These are phyloP conservation scores for Ophiostoma sp. DNA, from an alignment of 2,329 filamentous ascomycete species.

Conservation along the genomic window DNA sequence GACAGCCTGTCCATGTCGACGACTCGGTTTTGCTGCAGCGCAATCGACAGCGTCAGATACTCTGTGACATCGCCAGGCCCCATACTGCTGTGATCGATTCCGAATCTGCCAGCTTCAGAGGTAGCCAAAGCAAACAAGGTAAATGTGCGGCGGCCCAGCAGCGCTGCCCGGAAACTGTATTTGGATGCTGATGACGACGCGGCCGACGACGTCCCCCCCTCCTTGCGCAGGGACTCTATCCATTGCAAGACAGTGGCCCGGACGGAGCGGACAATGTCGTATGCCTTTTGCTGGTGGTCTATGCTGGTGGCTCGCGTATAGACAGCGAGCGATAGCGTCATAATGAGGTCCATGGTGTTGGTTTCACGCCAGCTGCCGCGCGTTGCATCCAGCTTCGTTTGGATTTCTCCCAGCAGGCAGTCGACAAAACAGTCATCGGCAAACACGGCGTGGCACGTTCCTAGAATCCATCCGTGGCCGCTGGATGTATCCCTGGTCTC, in stretches of 20 bases:
- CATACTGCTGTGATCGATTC: not conserved
- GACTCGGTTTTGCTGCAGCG: not conserved
- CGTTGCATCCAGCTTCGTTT: constrained; percentile 40
- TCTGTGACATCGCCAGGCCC: not conserved
- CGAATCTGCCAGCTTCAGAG: not conserved
- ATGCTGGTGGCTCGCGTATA: not conserved
- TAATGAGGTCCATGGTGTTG: constrained; percentile 51
- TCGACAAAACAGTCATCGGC: constrained; percentile 45
- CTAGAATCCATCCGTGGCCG: constrained; percentile 29
- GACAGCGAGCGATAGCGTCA: constrained; percentile 44
- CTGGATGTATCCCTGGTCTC: not conserved
- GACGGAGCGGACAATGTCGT: constrained; percentile 30
- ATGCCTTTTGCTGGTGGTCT: not conserved
- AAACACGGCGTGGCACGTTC: constrained; percentile 46
- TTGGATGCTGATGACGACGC: constrained; percentile 36
- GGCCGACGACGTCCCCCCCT: constrained; percentile 39
- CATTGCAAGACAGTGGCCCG: constrained; percentile 44
- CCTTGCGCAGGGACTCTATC: constrained; percentile 43
- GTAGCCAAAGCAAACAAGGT: constrained; percentile 15
- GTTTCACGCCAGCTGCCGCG: constrained; percentile 54
- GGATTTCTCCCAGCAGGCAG: constrained; percentile 44
- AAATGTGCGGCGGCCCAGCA: constrained; percentile 49
- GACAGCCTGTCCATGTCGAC: not conserved
- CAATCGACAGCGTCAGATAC: not conserved
- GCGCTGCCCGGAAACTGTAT: constrained; percentile 49